Percentiles rank a stretch among this genome's conserved stretches.
These are phyloP conservation scores for Trichoderma atroviride DNA, from an alignment of 2,329 filamentous ascomycete genomes.

Conservation along the genomic window DNA sequence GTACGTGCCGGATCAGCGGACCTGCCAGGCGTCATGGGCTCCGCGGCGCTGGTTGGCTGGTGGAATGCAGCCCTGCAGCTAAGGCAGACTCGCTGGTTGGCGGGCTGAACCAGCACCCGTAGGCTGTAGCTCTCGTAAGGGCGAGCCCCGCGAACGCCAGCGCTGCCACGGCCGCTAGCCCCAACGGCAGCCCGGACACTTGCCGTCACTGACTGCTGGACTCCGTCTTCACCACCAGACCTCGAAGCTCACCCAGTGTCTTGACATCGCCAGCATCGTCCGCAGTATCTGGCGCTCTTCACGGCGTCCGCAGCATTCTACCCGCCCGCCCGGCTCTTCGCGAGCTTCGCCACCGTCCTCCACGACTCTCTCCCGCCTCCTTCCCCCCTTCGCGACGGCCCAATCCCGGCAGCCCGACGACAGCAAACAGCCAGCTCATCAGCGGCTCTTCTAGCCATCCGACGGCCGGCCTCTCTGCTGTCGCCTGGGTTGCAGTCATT, in stretches of 20 bases:
- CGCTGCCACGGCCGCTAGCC: conserved; percentile 1
- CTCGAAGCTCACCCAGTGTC: neutral
- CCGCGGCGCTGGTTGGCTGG: conserved; percentile 6
- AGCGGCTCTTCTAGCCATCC: neutral
- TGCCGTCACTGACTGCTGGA: conserved; percentile 6
- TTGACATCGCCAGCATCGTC: neutral
- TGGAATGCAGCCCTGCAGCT: conserved; percentile 19
- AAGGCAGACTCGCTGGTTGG: conserved; percentile 13
- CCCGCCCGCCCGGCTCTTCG: neutral
- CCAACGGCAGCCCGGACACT: conserved; percentile 15
- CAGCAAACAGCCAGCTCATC: conserved; percentile 4
- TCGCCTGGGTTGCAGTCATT: conserved; percentile 21
- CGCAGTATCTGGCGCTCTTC: neutral
- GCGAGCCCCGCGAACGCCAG: conserved; percentile 16
- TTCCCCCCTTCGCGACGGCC: conserved; percentile 8
- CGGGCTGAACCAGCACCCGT: neutral
- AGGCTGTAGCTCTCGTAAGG: neutral
- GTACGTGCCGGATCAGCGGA: conserved; percentile 15
- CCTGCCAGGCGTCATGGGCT: neutral
- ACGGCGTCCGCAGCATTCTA: neutral
- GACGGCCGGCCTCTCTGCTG: conserved; percentile 24
- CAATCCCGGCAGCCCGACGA: conserved; percentile 22
- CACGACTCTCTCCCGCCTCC: neutral
- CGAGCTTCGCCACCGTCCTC: neutral
- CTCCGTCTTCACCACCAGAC: conserved; percentile 16